Percentiles rank a stretch among this genome's conserved stretches.
phyloP scores from a whole-genome alignment of 495 filamentous ascomycete species.

The Rostrohypoxylon terebratum region DNA sequence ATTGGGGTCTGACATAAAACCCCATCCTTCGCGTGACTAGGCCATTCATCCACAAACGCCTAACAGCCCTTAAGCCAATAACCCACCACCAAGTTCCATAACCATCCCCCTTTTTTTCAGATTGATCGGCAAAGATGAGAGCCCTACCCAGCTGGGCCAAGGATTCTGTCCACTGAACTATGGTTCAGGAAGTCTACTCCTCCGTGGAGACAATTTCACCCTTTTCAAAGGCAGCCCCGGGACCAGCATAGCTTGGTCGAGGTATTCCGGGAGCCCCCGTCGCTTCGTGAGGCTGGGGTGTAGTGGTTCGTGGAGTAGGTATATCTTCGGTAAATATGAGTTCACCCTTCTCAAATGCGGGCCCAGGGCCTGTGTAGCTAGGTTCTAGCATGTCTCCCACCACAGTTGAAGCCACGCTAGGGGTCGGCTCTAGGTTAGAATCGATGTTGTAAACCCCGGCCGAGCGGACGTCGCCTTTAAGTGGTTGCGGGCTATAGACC shows the following conservation, averaged over 20 bases:
- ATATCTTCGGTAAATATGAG: constrained; percentile 49
- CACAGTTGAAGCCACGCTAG: constrained; percentile 22
- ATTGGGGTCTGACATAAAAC: neutral
- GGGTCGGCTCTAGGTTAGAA: constrained; percentile 30
- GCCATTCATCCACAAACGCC: constrained; percentile 28
- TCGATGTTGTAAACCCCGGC: constrained; percentile 50
- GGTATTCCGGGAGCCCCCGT: constrained; percentile 38
- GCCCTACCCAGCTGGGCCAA: neutral
- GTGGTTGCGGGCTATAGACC: constrained; percentile 55
- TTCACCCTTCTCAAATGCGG: constrained; percentile 62
- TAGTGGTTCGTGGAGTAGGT: constrained; percentile 49
- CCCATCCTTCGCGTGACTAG: constrained; percentile 1
- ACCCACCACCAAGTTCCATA: neutral
- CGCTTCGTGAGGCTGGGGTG: neutral
- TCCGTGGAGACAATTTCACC: constrained; percentile 51
- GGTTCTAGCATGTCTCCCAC: constrained; percentile 45
- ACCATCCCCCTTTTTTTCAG: constrained; percentile 10
- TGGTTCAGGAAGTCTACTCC: constrained; percentile 48
- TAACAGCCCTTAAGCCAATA: constrained; percentile 11
- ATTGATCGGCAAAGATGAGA: constrained; percentile 14
- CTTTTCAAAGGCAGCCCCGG: constrained; percentile 61
- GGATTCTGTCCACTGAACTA: neutral
- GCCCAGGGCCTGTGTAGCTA: constrained; percentile 60
- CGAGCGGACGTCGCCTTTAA: constrained; percentile 52
- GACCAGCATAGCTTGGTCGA: constrained; percentile 59